These are phyloP conservation scores for Kuraishia ogatae DNA, from an alignment of 805 yeast species.

Conservation along the genomic window DNA sequence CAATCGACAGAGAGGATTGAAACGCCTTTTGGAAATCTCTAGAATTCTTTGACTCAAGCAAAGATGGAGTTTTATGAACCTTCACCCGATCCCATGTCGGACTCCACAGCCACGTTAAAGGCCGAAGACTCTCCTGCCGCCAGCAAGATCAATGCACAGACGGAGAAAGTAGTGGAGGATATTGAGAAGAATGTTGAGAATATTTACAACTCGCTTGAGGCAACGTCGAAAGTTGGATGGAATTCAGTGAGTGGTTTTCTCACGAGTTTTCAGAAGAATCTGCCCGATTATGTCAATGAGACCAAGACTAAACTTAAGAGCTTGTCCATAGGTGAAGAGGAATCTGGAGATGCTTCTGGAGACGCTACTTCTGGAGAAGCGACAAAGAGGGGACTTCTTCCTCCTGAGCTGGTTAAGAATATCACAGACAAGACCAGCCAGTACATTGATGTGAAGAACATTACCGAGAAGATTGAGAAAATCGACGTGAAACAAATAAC, in stretches of 20 bases:
- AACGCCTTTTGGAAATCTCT: no score
- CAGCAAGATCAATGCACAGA: slow-evolving; percentile 28
- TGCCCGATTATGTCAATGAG: slow-evolving; percentile 22
- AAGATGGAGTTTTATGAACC: slow-evolving; percentile 23
- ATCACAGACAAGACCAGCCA: slow-evolving; percentile 42
- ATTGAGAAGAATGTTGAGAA: slow-evolving; percentile 33
- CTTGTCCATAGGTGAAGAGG: slow-evolving; percentile 10
- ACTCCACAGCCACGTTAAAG: slow-evolving; percentile 12
- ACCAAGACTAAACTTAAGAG: slow-evolving; percentile 15
- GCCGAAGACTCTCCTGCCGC: slow-evolving; percentile 2
- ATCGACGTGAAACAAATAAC: slow-evolving; percentile 13
- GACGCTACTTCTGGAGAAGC: no score
- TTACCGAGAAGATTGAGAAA: background rate
- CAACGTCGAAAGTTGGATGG: slow-evolving; percentile 27
- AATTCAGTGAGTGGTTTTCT: slow-evolving; percentile 25
- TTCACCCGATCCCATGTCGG: slow-evolving; percentile 14
- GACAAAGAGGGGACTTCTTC: slow-evolving; percentile 13
- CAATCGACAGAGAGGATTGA: no score
- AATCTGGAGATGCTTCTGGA: slow-evolving; percentile 6
- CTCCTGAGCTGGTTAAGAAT: slow-evolving; percentile 7
- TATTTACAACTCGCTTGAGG: slow-evolving; percentile 36
- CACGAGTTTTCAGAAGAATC: slow-evolving; percentile 20
- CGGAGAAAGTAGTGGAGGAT: slow-evolving; percentile 49
- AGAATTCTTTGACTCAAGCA: no score
- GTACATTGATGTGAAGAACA: slow-evolving; percentile 41